phyloP scores from a whole-genome alignment of 441 rosid genomes.

The Mallotus japonicus region DNA sequence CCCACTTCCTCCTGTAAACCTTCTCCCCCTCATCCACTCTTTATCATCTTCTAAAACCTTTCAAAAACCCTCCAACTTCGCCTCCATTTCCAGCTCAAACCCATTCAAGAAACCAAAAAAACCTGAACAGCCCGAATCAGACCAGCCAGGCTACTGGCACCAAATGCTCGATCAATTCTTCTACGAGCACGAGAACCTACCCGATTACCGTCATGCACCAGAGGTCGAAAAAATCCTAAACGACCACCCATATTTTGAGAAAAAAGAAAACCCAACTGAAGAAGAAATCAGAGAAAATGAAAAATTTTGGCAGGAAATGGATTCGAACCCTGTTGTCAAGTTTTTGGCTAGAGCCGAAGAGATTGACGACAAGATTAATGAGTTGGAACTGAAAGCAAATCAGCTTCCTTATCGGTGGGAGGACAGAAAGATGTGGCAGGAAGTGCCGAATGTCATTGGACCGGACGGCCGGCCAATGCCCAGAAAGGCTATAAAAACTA shows the following conservation, averaged over 20 bases:
- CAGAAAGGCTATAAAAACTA: constrained; percentile 66
- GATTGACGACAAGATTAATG: constrained; percentile 56
- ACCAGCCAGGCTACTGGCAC: constrained; percentile 41
- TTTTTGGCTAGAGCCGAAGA: constrained; percentile 65
- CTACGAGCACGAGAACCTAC: constrained; percentile 73
- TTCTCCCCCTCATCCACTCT: constrained; percentile 38
- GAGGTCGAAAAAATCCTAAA: constrained; percentile 64
- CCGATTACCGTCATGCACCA: constrained; percentile 69
- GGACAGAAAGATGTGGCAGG: constrained; percentile 70
- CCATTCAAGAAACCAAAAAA: constrained; percentile 31
- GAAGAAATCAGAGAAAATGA: constrained; percentile 66
- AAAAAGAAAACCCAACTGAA: constrained; percentile 62
- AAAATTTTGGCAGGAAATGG: constrained; percentile 59
- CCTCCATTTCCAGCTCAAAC: constrained; percentile 46
- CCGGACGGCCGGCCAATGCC: constrained; percentile 90
- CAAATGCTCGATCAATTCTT: constrained; percentile 58
- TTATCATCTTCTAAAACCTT: constrained; percentile 30
- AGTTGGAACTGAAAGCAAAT: constrained; percentile 58
- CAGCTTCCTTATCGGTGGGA: constrained; percentile 57
- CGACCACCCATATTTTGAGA: constrained; percentile 55
- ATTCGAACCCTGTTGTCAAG: constrained; percentile 59
- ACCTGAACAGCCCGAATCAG: constrained; percentile 29
- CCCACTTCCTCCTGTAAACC: constrained; percentile 52
- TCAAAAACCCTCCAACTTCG: constrained; percentile 40
- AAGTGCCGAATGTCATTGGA: constrained; percentile 69